Evolutionary conservation across 768 basidiomycete genomes (phyloP), one percentile per base, ranked within the genome.

Genomic region (Pisolithus microcarpus): DNA sequence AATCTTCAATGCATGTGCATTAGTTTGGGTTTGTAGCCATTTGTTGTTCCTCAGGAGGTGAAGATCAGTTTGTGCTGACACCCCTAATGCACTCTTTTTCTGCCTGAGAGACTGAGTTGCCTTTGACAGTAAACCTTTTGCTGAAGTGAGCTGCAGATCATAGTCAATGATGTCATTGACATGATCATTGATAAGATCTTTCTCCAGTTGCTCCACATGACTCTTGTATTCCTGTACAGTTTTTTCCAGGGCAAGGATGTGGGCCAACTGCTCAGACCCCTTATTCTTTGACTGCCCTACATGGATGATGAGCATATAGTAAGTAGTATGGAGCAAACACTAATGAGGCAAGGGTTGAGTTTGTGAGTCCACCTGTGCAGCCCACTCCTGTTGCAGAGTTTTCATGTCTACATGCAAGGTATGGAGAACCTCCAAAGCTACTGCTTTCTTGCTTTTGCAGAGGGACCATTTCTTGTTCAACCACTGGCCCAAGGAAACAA

Each of bases 1-100:
- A 3, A 23, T 45, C 40, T 63, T 64, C 1, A 63, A n/a, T 16
- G 60, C 58, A 0, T 6, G 50, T 7, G 60, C 58, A 52, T 65
- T 62, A 50, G 59, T 57, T 23, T 46, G 46, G 7, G 44, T 46
- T 50, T 34, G 49, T 18, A 56, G 49, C 19, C 52, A 60, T 5
- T 37, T 48, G 34, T 50, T 49, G 9, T 38, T 37, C 40, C 47
- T 48, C 16, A 56, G 13, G 26, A 24, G 18, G 10, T 56, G 16
- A 21, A 58, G 49, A 15, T 56, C 42, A 5, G 24, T 44, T 13
- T 5, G n/a, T 19, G 30, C 40, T 10, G 48, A 45, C 16, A 53
- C n/a, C 15, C 54, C 55, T 24, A 58, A 43, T 9, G 21, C 24
- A 21, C 18, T 24, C 0, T 11, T 7, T 21, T 45, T 30, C n/a